phyloP scores from a whole-genome alignment of 768 basidiomycete species.

The Tricholoma flavovirens region DNA sequence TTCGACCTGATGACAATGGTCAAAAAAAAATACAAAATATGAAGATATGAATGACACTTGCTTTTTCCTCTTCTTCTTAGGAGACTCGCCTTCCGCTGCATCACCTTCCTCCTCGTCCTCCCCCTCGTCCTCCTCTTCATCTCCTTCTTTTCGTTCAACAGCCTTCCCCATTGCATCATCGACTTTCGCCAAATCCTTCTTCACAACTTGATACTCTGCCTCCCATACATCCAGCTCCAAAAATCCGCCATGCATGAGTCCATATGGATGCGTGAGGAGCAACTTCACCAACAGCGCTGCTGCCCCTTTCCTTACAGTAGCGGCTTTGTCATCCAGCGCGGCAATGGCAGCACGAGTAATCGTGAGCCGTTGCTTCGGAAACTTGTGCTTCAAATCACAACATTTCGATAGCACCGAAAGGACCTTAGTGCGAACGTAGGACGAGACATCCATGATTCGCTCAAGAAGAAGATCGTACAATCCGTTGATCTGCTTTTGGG shows the following conservation, averaged over 20 bases:
- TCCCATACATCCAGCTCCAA: conserved; percentile 72
- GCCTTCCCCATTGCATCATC: conserved; percentile 65
- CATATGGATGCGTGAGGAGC: conserved; percentile 85
- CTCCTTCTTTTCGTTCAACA: conserved; percentile 39
- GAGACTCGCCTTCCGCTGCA: conserved; percentile 16
- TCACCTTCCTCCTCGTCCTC: conserved; percentile 19
- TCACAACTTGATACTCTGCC: conserved; percentile 57
- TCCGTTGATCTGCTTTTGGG: conserved; percentile 68
- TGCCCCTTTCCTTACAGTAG: conserved; percentile 82
- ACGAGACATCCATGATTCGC: conserved; percentile 82
- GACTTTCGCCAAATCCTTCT: conserved; percentile 60
- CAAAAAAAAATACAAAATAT: neutral
- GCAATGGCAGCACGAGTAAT: conserved; percentile 74
- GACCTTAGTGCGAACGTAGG: conserved; percentile 90
- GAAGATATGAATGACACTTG: neutral
- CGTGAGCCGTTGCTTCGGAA: conserved; percentile 77
- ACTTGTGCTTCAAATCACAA: conserved; percentile 70
- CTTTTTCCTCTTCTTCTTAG: conserved; percentile 31
- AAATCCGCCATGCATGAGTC: conserved; percentile 74
- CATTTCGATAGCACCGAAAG: conserved; percentile 70
- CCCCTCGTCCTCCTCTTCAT: conserved; percentile 25
- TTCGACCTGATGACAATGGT: conserved; percentile 19
- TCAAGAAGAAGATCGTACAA: conserved; percentile 83
- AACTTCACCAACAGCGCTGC: conserved; percentile 70
- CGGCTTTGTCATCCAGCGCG: conserved; percentile 85